Conservation (phyloP, 805 yeast genomes). For the Candida alai region DNA sequence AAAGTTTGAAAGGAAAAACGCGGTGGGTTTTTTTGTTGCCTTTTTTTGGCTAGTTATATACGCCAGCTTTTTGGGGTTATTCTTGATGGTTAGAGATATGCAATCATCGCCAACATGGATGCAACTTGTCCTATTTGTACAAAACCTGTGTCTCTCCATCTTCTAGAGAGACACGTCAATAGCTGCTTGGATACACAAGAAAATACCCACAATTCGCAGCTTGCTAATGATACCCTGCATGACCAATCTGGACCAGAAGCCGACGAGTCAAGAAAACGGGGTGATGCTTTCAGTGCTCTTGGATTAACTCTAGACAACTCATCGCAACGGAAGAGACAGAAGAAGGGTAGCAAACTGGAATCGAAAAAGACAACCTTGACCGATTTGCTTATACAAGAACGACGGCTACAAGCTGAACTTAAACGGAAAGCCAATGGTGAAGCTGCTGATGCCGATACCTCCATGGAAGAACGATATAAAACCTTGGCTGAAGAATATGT, state of each 20-base stretch:
- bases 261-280: constrained; percentile 7
- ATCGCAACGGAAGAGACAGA: constrained; percentile 15
- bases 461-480: constrained; percentile 7
- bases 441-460: background rate
- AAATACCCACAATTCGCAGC: too few species aligned
- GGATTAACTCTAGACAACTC: constrained; percentile 33
- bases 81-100: background rate
- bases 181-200: constrained; percentile 34
- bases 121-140: constrained; percentile 35
- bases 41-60: background rate
- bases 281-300: constrained; percentile 30
- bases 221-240: too few species aligned
- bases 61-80: background rate
- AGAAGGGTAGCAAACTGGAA: constrained; percentile 13
- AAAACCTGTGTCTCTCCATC: constrained; percentile 17
- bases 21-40: background rate
- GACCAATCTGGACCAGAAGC: too few species aligned
- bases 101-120: background rate
- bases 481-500: background rate
- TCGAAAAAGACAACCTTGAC: constrained; percentile 29
- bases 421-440: constrained; percentile 13
- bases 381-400: constrained; percentile 32
- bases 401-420: constrained; percentile 16
- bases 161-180: constrained; percentile 39
- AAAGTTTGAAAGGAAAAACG: background rate